Conservation (phyloP, 352 stramenopile species). For the Globisporangium recalcitrans region DNA sequence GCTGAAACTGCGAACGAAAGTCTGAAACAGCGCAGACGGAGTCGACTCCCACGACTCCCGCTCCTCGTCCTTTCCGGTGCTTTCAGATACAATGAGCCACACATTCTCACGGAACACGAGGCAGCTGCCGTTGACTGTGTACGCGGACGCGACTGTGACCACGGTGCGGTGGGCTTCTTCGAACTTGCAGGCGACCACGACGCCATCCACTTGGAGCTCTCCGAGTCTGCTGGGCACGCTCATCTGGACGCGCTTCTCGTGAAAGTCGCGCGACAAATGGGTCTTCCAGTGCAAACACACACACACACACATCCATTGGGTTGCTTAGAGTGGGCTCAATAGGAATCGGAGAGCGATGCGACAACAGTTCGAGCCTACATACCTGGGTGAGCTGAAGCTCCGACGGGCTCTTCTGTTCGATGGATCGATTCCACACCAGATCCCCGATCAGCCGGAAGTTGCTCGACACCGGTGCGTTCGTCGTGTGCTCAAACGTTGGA, state of each 20-base stretch:
- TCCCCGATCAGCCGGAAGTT: background rate
- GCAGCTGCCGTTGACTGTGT: background rate
- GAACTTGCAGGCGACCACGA: background rate
- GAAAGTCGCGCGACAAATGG: background rate
- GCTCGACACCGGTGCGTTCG: background rate
- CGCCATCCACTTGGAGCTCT: background rate
- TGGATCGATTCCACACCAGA: slow-evolving; percentile 3
- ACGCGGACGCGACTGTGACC: background rate
- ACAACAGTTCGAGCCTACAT: background rate
- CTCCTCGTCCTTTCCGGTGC: too few relatives aligned
- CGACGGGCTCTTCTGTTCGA: background rate
- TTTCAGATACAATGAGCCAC: background rate
- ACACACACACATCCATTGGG: background rate
- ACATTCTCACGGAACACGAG: background rate
- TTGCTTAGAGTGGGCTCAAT: background rate
- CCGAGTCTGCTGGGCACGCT: background rate
- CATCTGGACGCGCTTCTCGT: slow-evolving; percentile 1
- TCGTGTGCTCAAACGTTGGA: slow-evolving; percentile 11
- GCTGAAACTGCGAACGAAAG: background rate
- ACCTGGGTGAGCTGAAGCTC: background rate
- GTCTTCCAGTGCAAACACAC: background rate
- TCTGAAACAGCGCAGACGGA: background rate
- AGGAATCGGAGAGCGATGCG: background rate
- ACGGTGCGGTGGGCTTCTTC: background rate
- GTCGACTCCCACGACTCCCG: background rate